Evolutionary conservation across 2,329 filamentous ascomycete species (phyloP), one percentile per base, ranked within the genome.

Genomic region (Fusarium agapanthi): DNA sequence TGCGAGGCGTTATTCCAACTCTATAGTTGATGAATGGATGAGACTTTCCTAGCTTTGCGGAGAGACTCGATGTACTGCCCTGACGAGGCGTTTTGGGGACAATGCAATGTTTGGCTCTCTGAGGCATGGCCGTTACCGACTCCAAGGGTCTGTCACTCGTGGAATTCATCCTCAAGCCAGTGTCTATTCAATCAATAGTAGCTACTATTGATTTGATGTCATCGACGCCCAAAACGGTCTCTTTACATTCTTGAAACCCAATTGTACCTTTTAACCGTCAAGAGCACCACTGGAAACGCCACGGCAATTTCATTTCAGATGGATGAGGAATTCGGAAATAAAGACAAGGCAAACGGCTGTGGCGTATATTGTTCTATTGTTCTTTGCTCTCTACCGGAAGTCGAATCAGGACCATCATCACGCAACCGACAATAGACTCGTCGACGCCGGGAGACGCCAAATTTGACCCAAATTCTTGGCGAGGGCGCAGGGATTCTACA

Each of bases 301-400:
- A 53, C 38, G 58, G 44, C 40, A 38, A 26, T 14, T 47, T 57
- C 30, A 20, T 58, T 53, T n/a, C 38, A 9, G n/a, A 53, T 18
- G 14, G n/a, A 15, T 20, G 16, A 62, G 44, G 56, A 64, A 64
- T 69, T 69, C 58, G 65, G 65, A 53, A 69, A 69, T 69, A 58
- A 48, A 16, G 28, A 38, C 14, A 47, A 34, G 35, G 30, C n/a
- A 64, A 69, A 57, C 66, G 58, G 58, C 38, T 58, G 58, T 64
- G 66, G 58, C 66, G 57, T 62, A 51, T 30, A 45, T 64, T 44
- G 13, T 69, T 64, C 43, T 35, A 53, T 64, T 64, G 44, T 64
- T 69, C 65, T 20, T 65, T 45, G 43, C 48, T 37, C 34, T 56
- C 16, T 32, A 30, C n/a, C 20, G 14, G n/a, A 35, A 44, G 41